Base-by-base conservation (phyloP, 345 rosid genomes). In the Rhizophora mangle region DNA sequence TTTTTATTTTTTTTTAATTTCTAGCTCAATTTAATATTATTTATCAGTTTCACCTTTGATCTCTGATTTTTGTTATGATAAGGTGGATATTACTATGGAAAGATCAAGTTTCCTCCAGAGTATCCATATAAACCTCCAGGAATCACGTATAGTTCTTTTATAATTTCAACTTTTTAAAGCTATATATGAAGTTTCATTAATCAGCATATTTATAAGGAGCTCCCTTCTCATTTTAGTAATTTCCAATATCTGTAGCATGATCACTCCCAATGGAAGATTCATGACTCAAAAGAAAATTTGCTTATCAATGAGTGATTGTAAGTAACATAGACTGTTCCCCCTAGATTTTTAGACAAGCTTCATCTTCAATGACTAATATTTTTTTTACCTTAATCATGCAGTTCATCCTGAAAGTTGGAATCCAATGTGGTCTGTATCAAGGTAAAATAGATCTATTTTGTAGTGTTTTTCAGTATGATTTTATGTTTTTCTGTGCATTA, bases 331-430 rank as follows among this genome's bases (percentile, higher is more conserved):
- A 53, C 22, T 53, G 34, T 69, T 53, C 31, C 54, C 27, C 52
- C 18, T 76, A 15, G 60, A 59, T 36, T 24, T 64, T 68, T 46
- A 24, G 60, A 22, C 46, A 64, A 19, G 56, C 64, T 30, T 27
- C 19, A 31, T 61, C 54, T 68, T 24, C 47, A 6, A n/a, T 76
- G 27, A 27, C 29, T 51, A 49, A 63, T 20, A 22, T 2, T 11
- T 30, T 31, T 73, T 52, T 64, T 49, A 10, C 43, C 47, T 63
- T 72, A 43, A 37, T 67, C 56, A 11, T 82, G 52, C 84, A 95
- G 99, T 90, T 84, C 99, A 95, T 80, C 99, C 98, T n/a, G 98
- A 95, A 85, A 92, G 91, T 83, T 95, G 99, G 99, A 95, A 92
- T 67, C 99, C 99, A 4, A 95, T 95, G 98, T 95, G 99, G 99